Evolutionary conservation across 2,329 filamentous ascomycete genomes (phyloP).

Genomic region (Hypoxylon sp.): DNA sequence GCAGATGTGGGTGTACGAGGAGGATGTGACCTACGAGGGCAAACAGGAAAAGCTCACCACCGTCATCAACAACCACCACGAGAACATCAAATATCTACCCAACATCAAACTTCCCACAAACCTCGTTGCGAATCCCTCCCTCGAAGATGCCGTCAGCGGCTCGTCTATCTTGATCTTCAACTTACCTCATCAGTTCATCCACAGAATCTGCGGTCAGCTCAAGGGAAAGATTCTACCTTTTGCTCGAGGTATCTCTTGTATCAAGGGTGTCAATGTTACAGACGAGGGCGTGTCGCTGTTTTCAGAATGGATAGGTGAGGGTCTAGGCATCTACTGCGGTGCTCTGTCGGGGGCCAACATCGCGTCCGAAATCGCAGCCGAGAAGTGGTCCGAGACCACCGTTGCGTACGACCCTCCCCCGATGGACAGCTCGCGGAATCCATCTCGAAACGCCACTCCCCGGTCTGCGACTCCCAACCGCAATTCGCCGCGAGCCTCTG

Average conservation of each 20-base stretch:
- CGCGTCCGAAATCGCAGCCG: slow-evolving; percentile 89
- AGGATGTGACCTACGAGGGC: slow-evolving; percentile 76
- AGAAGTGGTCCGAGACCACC: slow-evolving; percentile 98
- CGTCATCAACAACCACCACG: slow-evolving; percentile 90
- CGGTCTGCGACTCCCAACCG: slow-evolving; percentile 58
- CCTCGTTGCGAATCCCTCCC: slow-evolving; percentile 82
- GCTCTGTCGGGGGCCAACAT: slow-evolving; percentile 97
- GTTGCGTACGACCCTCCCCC: slow-evolving; percentile 93
- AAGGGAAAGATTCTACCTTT: slow-evolving; percentile 90
- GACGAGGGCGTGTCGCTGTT: slow-evolving; percentile 88
- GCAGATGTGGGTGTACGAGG: slow-evolving; percentile 99
- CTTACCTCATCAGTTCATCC: slow-evolving; percentile 94
- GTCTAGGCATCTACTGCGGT: slow-evolving; percentile 94
- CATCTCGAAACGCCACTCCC: slow-evolving; percentile 64
- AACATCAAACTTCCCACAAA: slow-evolving; percentile 84
- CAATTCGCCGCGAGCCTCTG: slow-evolving; percentile 56
- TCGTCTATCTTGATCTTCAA: slow-evolving; percentile 96
- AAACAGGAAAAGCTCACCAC: slow-evolving; percentile 85
- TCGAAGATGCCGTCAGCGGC: slow-evolving; percentile 80
- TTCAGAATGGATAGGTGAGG: slow-evolving; percentile 91
- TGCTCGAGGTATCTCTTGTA: slow-evolving; percentile 93
- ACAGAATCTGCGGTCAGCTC: slow-evolving; percentile 82
- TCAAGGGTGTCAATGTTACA: slow-evolving; percentile 95
- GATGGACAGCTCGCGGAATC: slow-evolving; percentile 79
- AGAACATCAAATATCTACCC: slow-evolving; percentile 99